Base-by-base conservation (phyloP, 2,329 filamentous ascomycete genomes). In the Rhytidhysteron rufulum region DNA sequence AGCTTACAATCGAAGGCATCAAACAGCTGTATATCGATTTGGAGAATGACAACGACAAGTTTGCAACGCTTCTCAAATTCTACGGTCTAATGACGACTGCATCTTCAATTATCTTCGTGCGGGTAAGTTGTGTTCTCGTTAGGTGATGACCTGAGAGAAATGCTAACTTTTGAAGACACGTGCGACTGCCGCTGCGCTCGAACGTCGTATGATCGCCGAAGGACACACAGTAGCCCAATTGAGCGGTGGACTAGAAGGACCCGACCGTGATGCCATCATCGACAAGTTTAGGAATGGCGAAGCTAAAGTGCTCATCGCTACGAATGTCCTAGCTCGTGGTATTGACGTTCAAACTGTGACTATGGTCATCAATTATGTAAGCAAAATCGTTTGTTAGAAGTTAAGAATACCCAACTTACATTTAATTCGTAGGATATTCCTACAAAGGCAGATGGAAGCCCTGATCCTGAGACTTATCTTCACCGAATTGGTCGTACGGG, bases 1-100 rank as follows among this genome's bases (percentile, higher is more conserved):
- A 98, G 61, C 80, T 97, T 55, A 97, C 91, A 0, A 91, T 98
- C 45, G 88, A 93, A 65, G 93, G 93, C 17, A 98, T 98, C 63
- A 95, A 91, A 51, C 93, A 98, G 62, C 88, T 98, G 71, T 98
- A 94, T 63, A 88, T 98, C 63, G 93, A 98, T 66, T 97, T 91
- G 58, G 80, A 86, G 17, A 77, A 77, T 24, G 86, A 94, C 50
- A 72, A 82, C 25, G 82, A 87, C 57, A 97, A 97, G 65, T 98
- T 95, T 62, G 80, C 85, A 25, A 83, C 87, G 42, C 80, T 98
- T 6, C 86, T 94, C 64, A 88, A 91, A 62, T 85, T 98, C 44
- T 98, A 98, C 62, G 90, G 91, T 42, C 74, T 97, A 32, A 91
- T 98, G 80, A 96, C 90, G 13, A 89, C 97, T 55, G 90, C 90